Conservation (phyloP, 306 rosid species). For the Lotus japonicus region DNA sequence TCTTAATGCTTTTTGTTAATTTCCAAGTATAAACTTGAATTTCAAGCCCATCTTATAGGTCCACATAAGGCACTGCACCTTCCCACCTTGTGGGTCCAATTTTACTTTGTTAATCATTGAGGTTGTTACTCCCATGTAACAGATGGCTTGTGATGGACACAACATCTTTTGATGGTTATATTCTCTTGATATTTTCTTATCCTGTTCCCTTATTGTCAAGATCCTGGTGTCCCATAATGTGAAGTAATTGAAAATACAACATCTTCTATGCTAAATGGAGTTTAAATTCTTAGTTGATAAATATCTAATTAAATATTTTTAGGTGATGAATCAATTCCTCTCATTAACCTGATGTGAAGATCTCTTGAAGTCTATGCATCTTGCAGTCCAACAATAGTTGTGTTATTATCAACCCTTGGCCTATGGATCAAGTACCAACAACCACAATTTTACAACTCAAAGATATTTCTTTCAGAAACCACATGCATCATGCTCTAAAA, state of each 20-base stretch:
- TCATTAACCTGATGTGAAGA: too few relatives aligned
- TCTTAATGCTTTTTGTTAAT: not conserved
- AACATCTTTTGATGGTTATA: not conserved
- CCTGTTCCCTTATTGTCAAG: not conserved
- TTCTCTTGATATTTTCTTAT: not conserved
- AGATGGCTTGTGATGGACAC: not conserved
- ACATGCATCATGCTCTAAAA: too few relatives aligned
- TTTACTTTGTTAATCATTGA: not conserved
- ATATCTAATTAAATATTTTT: not conserved
- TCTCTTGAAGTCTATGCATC: too few relatives aligned
- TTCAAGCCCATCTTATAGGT: slow-evolving; percentile 5
- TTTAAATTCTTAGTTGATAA: not conserved
- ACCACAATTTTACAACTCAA: too few relatives aligned
- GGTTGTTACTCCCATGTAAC: not conserved
- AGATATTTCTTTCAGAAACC: too few relatives aligned
- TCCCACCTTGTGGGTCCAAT: slow-evolving; percentile 11
- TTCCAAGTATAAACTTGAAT: not conserved
- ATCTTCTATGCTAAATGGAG: not conserved
- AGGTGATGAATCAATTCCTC: not conserved
- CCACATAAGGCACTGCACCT: not conserved
- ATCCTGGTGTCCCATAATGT: not conserved
- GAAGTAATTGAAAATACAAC: not conserved
- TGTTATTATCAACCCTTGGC: not conserved
- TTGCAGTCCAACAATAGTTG: too few relatives aligned
- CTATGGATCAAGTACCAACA: not conserved